Percentiles rank a stretch among this genome's conserved stretches.
Conservation (phyloP, 225 moss, liverwort and hornwort species). For the Pleurozium schreberi region DNA sequence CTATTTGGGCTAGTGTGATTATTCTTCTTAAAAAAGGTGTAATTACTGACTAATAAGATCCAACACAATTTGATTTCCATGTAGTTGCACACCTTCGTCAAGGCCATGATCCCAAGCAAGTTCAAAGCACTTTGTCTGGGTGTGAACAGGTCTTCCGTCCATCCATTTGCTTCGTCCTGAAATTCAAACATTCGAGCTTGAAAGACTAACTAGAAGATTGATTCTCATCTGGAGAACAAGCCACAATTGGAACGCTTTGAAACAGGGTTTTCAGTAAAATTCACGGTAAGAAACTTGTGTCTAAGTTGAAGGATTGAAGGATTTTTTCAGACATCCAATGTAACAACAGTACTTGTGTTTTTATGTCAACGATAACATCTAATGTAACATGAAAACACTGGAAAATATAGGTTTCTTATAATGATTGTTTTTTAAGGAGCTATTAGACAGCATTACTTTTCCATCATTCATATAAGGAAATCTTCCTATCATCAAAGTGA, state of each 20-base stretch:
- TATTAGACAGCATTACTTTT: neutral
- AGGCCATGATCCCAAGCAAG: conserved; percentile 62
- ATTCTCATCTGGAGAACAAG: neutral
- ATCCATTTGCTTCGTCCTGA: conserved; percentile 64
- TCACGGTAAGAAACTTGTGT: too few species aligned
- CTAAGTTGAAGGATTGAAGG: too few species aligned
- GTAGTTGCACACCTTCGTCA: conserved; percentile 35
- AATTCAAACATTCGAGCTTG: neutral
- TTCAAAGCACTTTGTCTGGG: conserved; percentile 74
- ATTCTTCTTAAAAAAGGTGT: neutral
- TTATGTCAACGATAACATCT: too few species aligned
- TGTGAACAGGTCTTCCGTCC: conserved; percentile 60
- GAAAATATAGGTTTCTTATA: too few species aligned
- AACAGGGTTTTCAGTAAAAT: neutral
- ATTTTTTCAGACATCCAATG: too few species aligned
- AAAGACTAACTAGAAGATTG: neutral
- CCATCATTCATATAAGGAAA: neutral
- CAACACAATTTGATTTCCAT: neutral
- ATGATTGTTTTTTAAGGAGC: neutral
- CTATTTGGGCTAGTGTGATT: neutral
- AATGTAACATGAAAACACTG: too few species aligned
- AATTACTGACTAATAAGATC: neutral
- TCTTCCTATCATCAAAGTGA: neutral
- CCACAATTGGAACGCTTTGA: neutral
- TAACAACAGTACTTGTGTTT: too few species aligned